Base-by-base conservation (phyloP, 495 filamentous ascomycete genomes). In the Podospora comata region DNA sequence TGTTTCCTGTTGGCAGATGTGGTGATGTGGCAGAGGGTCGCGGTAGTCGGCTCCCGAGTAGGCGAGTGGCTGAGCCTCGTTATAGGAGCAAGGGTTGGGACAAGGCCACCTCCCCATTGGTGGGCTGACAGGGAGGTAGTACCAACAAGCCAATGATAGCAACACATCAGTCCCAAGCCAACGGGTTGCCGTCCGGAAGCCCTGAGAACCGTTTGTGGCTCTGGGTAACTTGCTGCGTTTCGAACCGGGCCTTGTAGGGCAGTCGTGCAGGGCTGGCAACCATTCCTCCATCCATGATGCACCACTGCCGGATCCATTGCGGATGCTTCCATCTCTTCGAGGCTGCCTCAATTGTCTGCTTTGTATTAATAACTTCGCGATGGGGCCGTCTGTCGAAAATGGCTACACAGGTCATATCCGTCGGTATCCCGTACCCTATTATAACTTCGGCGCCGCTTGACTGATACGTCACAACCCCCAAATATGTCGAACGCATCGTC, bases 401-500 rank as follows among this genome's bases (percentile, higher is more conserved):
- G 67, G 39, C 26, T 39, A 32, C 20, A 32, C 34, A 65, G 20
- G 57, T 34, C 57, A 19, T 58, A 20, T 19, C 23, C 55, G 48
- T 32, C 60, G 27, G 56, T 30, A 26, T 58, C 34, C 60, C 53
- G 60, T 44, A 19, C 39, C 34, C 27, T 55, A 58, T 48, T 20
- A 23, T 67, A 60, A 67, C 30, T 57, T 4, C 44, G 57, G 56
- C 61, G 55, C 60, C 26, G 27, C n/a, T 28, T 44, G 65, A 44
- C 53, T 67, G 55, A 65, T 59, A 59, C 56, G 54, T 19, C 27
- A 34, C 65, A 60, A 60, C 55, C 56, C 28, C 28, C 65, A 32
- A 64, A 57, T 27, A 74, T 76, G 73, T 77, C 73, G 28, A 66
- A 69, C 54, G 57, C 71, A n/a, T 73, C 75, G 4, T 67, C 67